phyloP scores from a whole-genome alignment of 2,329 filamentous ascomycete species.

The Alternaria sp. region DNA sequence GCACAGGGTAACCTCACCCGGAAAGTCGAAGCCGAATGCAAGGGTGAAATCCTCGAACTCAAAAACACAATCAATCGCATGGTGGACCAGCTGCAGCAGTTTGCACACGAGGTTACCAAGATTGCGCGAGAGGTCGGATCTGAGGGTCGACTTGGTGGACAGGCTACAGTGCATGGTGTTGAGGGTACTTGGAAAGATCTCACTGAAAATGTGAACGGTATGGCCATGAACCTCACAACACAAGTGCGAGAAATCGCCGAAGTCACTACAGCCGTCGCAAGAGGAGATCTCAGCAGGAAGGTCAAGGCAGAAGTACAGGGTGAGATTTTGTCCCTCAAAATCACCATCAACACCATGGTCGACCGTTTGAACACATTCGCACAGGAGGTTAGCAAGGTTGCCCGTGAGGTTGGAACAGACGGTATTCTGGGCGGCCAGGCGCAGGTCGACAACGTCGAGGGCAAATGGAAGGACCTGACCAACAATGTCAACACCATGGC shows the following conservation, averaged over 20 bases:
- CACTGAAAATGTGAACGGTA: slow-evolving; percentile 63
- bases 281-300: slow-evolving; percentile 62
- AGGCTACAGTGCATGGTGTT: slow-evolving; percentile 62
- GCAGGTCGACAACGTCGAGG: slow-evolving; percentile 70
- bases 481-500: slow-evolving; percentile 75
- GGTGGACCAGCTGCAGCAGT: slow-evolving; percentile 63
- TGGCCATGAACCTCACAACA: slow-evolving; percentile 62
- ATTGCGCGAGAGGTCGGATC: slow-evolving; percentile 63
- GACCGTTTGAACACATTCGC: slow-evolving; percentile 70
- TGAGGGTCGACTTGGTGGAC: slow-evolving; percentile 60
- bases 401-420: slow-evolving; percentile 70
- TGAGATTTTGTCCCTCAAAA: slow-evolving; percentile 72
- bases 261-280: slow-evolving; percentile 62
- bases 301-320: slow-evolving; percentile 62
- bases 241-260: slow-evolving; percentile 64
- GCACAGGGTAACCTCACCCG: slow-evolving; percentile 61
- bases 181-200: slow-evolving; percentile 64
- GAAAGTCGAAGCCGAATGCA: slow-evolving; percentile 62
- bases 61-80: slow-evolving; percentile 63
- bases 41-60: slow-evolving; percentile 61
- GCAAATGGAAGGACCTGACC: slow-evolving; percentile 72
- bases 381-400: slow-evolving; percentile 71
- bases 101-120: slow-evolving; percentile 63
- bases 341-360: slow-evolving; percentile 79
- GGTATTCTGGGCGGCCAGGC: slow-evolving; percentile 71